phyloP scores from a whole-genome alignment of 345 rosid species.

The Erodium maritimum region DNA sequence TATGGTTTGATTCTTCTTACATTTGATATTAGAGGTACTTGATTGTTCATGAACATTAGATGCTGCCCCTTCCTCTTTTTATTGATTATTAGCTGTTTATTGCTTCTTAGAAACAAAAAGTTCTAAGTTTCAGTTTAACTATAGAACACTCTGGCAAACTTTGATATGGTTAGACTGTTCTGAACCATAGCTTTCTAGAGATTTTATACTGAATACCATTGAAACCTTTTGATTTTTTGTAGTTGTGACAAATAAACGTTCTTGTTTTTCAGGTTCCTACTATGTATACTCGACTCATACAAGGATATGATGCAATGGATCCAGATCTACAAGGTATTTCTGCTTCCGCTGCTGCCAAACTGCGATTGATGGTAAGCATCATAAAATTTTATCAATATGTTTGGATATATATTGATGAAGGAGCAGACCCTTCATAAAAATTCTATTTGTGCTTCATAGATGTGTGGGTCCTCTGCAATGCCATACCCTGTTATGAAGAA shows the following conservation, averaged over 20 bases:
- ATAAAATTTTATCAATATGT: neutral
- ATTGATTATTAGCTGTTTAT: neutral
- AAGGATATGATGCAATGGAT: conserved; percentile 94
- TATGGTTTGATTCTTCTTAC: neutral
- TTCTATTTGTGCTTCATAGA: conserved; percentile 26
- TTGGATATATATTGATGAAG: conserved; percentile 1
- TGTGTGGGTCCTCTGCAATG: conserved; percentile 97
- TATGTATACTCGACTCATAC: conserved; percentile 85
- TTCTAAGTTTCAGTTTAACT: neutral
- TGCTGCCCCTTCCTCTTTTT: neutral
- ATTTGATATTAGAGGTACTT: neutral
- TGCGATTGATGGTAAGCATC: conserved; percentile 72
- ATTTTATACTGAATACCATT: conserved; percentile 1
- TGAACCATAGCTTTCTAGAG: too few species aligned
- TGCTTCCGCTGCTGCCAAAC: conserved; percentile 59
- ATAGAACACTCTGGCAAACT: neutral
- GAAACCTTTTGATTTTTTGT: conserved; percentile 1
- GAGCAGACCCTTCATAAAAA: neutral
- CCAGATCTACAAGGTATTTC: conserved; percentile 49
- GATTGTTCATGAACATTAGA: neutral
- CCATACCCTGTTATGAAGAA: conserved; percentile 87
- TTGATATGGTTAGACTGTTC: neutral
- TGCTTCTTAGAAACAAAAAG: neutral
- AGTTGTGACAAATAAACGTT: neutral
- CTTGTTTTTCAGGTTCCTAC: conserved; percentile 70